Percentiles rank a stretch among this genome's conserved stretches.
Conservation (phyloP, 208 protist species). For the Leishmania tarentolae region DNA sequence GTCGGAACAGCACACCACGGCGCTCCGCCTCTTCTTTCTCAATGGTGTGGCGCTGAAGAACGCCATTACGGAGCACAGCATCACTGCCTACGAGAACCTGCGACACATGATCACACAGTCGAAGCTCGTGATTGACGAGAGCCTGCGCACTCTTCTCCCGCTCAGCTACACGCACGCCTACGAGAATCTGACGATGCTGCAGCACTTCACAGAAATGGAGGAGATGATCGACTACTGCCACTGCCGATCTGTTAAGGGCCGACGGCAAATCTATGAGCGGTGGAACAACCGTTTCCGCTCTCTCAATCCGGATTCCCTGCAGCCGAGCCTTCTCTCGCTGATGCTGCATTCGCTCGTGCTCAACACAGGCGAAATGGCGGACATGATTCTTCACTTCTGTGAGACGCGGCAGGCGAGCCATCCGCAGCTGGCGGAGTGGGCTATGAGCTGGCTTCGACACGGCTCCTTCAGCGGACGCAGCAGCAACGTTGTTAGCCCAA, state of each 20-base stretch:
- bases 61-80: slow-evolving; percentile 39
- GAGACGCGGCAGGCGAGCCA: slow-evolving; percentile 73
- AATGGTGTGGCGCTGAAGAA: slow-evolving; percentile 62
- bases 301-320: slow-evolving; percentile 90
- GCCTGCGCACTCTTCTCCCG: slow-evolving; percentile 82
- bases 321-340: slow-evolving; percentile 96
- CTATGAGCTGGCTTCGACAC: slow-evolving; percentile 78
- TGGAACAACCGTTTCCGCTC: slow-evolving; percentile 84
- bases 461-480: slow-evolving; percentile 42
- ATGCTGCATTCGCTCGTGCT: slow-evolving; percentile 96
- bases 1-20: slow-evolving; percentile 69
- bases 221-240: slow-evolving; percentile 94
- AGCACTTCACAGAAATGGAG: slow-evolving; percentile 99
- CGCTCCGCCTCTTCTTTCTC: slow-evolving; percentile 75
- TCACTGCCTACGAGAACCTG: slow-evolving; percentile 42
- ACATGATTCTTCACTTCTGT: slow-evolving; percentile 97
- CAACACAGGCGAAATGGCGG: slow-evolving; percentile 89
- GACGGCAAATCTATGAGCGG: slow-evolving; percentile 67
- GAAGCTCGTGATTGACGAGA: slow-evolving; percentile 86
- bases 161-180: slow-evolving; percentile 94
- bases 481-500: slow-evolving; percentile 25
- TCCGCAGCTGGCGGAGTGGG: slow-evolving; percentile 86
- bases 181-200: slow-evolving; percentile 95
- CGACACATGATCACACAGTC: slow-evolving; percentile 55
- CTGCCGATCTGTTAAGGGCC: slow-evolving; percentile 52